A percentile compares a stretch with the other conserved stretches of the same genome.
phyloP scores from a whole-genome alignment of 306 rosid genomes.

The Vachellia collinsii region DNA sequence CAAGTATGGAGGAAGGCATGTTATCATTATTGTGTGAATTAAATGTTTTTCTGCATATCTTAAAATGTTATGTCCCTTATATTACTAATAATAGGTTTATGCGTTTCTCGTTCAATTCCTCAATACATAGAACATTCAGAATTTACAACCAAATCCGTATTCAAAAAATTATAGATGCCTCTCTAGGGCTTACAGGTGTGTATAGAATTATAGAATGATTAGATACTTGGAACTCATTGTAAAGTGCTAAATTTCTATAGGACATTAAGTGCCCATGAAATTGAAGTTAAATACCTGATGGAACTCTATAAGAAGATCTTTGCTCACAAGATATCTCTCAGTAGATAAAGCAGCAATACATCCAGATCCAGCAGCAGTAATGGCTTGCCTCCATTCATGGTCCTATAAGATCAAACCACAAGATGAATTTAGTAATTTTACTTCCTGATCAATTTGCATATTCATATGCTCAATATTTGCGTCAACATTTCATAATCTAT shows the following conservation, averaged over 20 bases:
- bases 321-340: slow-evolving; percentile 72
- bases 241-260: background rate
- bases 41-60: background rate
- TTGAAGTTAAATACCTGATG: slow-evolving; percentile 60
- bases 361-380: slow-evolving; percentile 81
- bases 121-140: background rate
- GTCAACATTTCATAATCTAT: background rate
- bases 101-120: background rate
- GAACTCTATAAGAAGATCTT: slow-evolving; percentile 64
- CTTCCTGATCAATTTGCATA: background rate
- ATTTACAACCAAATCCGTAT: background rate
- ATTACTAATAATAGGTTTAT: slow-evolving; percentile 12
- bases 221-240: background rate
- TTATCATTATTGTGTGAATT: background rate
- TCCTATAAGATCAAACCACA: slow-evolving; percentile 47
- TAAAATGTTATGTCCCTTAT: background rate
- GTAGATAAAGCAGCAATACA: slow-evolving; percentile 76
- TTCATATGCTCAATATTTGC: background rate
- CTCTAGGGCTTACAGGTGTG: background rate
- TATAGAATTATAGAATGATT: background rate
- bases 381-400: slow-evolving; percentile 80
- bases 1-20: slow-evolving; percentile 9
- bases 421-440: slow-evolving; percentile 5
- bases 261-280: background rate
- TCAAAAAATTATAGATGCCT: background rate